Conservation (phyloP, 2,329 filamentous ascomycete genomes). For the Diaporthe amygdali region DNA sequence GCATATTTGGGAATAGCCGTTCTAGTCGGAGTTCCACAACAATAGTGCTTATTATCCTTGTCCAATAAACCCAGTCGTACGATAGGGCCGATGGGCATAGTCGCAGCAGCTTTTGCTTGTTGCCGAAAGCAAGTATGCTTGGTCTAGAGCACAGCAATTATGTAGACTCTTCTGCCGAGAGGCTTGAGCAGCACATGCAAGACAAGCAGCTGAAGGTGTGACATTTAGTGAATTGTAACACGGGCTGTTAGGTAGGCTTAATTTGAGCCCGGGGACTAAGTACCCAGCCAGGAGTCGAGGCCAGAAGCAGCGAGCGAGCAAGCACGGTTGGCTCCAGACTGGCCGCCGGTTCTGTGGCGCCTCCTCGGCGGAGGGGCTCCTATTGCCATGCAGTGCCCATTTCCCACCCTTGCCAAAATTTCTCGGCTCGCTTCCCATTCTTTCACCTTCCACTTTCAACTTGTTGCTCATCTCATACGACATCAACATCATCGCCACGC, state of each 20-base stretch:
- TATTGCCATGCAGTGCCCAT: constrained; percentile 18
- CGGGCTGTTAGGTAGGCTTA: background rate
- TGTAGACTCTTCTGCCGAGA: constrained; percentile 2
- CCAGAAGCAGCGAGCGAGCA: background rate
- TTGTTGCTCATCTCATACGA: background rate
- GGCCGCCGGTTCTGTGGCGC: constrained; percentile 11
- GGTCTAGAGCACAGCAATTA: background rate
- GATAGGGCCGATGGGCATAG: background rate
- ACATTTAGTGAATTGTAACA: constrained; percentile 19
- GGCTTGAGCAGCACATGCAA: constrained; percentile 17
- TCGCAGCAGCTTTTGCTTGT: background rate
- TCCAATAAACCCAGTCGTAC: background rate
- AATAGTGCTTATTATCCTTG: constrained; percentile 4
- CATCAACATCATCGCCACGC: background rate
- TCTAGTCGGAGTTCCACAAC: constrained; percentile 2
- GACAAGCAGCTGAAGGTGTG: constrained; percentile 16
- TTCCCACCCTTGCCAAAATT: constrained; percentile 21
- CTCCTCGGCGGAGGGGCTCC: constrained; percentile 8
- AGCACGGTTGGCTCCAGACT: constrained; percentile 2
- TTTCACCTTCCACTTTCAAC: constrained; percentile 13
- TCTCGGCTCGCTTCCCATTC: constrained; percentile 22
- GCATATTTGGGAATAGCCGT: background rate
- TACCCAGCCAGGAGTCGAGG: background rate
- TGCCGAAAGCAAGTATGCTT: background rate
- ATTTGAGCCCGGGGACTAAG: constrained; percentile 10